Evolutionary conservation across 2,329 filamentous ascomycete genomes (phyloP), one percentile per base, ranked within the genome.

Genomic region (Cladosporium oxysporum): DNA sequence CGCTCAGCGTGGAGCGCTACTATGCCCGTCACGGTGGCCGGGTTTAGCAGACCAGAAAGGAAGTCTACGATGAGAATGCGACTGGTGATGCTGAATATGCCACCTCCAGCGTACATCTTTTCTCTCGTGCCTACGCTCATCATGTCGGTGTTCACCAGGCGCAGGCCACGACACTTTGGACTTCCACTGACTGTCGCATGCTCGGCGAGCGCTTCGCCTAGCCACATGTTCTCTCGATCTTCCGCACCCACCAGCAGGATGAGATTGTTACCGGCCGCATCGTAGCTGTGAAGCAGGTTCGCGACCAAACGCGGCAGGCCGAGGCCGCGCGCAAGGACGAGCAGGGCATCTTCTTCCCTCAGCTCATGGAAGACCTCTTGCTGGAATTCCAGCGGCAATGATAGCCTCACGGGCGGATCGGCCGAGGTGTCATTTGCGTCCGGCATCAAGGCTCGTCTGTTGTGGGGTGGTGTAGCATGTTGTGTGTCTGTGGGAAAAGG

Each of bases 261-360:
- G 64, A 99, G 83, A 75, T 96, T 98, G 79, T 95, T 96, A 16
- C 95, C 95, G 3, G 92, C 92, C 1, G 93, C 93, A 84, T 99
- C 95, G 80, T 97, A 97, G 23, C 93, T 93, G 79, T 99, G 95
- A 31, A 99, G 87, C 47, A 99, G 86, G 76, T 98, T 99, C n/a
- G 92, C 96, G 74, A 97, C 87, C 66, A 99, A 87, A 71, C 93
- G 92, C 77, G 97, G 87, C 55, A 98, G 88, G 72, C 95, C 95
- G 58, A 99, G 89, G 71, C 95, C 95, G 62, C 92, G 91, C 50
- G 94, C 95, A 64, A 98, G 86, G 64, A 99, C 85, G 73, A 98
- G 90, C 70, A 99, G 89, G 79, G 96, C 91, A 91, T 99, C 95
- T 81, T 97, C 91, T 68, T 88, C 83, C 69, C 92, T 90, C 71